Evolutionary conservation across 345 rosid species (phyloP).

Genomic region (Nasturtium officinale): DNA sequence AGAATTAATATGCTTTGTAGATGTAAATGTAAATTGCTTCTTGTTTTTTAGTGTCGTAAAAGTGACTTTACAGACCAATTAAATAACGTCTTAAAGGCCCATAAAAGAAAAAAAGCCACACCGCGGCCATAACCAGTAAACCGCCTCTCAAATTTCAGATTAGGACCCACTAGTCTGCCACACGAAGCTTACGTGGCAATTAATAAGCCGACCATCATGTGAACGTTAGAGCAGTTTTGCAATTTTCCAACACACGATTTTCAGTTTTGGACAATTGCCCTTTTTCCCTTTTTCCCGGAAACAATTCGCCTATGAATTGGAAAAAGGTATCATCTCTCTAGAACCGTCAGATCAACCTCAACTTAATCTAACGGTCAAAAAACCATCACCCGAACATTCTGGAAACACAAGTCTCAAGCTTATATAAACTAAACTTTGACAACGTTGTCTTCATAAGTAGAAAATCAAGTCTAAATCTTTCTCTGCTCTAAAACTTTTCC

Average conservation of each 20-base stretch:
- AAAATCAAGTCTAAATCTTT: neutral
- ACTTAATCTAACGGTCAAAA: neutral
- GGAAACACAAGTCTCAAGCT: neutral
- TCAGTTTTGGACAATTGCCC: neutral
- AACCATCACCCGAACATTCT: constrained; percentile 12
- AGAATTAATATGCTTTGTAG: neutral
- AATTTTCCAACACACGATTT: neutral
- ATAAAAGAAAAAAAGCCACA: neutral
- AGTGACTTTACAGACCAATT: neutral
- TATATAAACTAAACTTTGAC: neutral
- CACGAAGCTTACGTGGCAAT: neutral
- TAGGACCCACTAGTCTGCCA: neutral
- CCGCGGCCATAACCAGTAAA: neutral
- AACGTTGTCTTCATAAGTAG: neutral
- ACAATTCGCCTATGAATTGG: neutral
- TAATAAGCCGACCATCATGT: neutral
- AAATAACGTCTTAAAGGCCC: neutral
- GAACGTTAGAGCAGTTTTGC: neutral
- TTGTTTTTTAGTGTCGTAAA: no score
- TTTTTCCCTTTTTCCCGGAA: neutral
- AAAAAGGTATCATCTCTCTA: constrained; percentile 1
- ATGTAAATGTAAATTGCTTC: neutral
- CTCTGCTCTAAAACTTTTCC: neutral
- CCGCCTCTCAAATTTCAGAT: neutral
- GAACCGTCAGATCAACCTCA: neutral